Base-by-base conservation (phyloP, 129 eudicot genomes). In the Escallonia herrerae region DNA sequence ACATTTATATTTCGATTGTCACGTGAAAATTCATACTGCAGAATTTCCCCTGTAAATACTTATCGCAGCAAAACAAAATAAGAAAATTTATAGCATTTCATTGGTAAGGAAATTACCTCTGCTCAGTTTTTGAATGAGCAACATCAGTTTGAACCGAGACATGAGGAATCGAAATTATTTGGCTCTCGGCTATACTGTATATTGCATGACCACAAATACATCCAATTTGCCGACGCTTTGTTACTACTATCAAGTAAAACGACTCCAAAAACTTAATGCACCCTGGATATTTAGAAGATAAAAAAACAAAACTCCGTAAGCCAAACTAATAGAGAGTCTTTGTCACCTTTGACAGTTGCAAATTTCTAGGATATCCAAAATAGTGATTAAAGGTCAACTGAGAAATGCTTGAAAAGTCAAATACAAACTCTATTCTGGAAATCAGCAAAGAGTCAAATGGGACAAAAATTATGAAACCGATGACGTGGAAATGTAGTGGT, bases 131-230 rank as follows among this genome's bases (percentile, higher is more conserved):
- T 12, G 98, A 93, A 80, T 86, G 88, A 39, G 96, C 95, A 62
- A 80, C 68, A 69, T 93, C 98, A 10, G 98, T 81, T 75, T 88
- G 98, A 64, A 93, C 90, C 46, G 98, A 83, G 41, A 67, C 87
- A 72, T 93, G 98, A 0, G 99, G 99, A 60, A 94, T 82, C 5
- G 99, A 77, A 46, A 89, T 83, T 58, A 89, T 78, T 77, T 94
- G 95, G 80, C 87, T 89, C 73, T 94, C 95, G 51, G 80, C 87
- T 48, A 94, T 86, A 51, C 90, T 77, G 54, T 89, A 94, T 60
- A 94, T 76, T 6, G 99, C 90, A 83, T 94, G 99, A 51, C 99
- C 99, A 74, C 99, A 94, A 58, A 94, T 77, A 60, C 81, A 76
- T 63, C 99, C 99, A 76, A 94, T 89, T 73, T 94, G 95, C 60